A percentile compares a stretch with the other conserved stretches of the same genome.
phyloP scores from a whole-genome alignment of 352 stramenopile genomes.

The Phytophthora macrochlamydospora region DNA sequence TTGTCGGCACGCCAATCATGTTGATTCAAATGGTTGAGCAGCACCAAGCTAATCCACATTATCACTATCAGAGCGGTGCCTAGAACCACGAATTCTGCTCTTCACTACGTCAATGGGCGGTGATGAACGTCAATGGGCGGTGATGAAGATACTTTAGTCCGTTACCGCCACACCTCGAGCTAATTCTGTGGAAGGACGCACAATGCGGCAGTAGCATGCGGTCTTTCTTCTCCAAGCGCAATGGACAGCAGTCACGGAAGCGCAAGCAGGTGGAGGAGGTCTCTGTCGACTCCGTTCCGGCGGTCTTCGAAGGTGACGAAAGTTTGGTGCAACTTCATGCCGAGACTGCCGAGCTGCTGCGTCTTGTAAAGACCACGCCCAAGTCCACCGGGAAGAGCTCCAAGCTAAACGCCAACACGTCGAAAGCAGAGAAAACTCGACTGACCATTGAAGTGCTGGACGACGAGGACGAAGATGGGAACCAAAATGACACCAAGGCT shows the following conservation, averaged over 20 bases:
- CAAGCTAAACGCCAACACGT: constrained; percentile 14
- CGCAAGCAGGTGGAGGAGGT: constrained; percentile 27
- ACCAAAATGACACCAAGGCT: constrained; percentile 4
- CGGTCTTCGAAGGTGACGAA: constrained; percentile 49
- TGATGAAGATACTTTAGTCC: constrained; percentile 2
- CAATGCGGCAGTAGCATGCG: constrained; percentile 36
- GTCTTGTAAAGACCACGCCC: constrained; percentile 54
- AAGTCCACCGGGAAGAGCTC: constrained; percentile 26
- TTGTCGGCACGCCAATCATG: too few species aligned
- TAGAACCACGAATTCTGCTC: too few species aligned
- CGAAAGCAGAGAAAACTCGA: constrained; percentile 36
- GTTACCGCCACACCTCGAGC: constrained; percentile 19
- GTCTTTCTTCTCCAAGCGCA: constrained; percentile 48
- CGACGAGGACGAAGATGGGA: constrained; percentile 33
- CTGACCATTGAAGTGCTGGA: constrained; percentile 79
- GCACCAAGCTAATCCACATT: too few species aligned
- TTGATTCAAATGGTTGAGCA: too few species aligned
- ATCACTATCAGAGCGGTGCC: too few species aligned
- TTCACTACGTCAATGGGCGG: background rate
- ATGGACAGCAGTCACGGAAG: constrained; percentile 24
- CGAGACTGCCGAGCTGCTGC: constrained; percentile 63
- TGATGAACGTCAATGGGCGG: too few species aligned
- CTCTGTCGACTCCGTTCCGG: constrained; percentile 15
- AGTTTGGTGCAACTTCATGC: constrained; percentile 62
- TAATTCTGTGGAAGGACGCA: constrained; percentile 26